Base-by-base conservation (phyloP, 2,329 filamentous ascomycete genomes). In the Bipolaris sorokiniana region DNA sequence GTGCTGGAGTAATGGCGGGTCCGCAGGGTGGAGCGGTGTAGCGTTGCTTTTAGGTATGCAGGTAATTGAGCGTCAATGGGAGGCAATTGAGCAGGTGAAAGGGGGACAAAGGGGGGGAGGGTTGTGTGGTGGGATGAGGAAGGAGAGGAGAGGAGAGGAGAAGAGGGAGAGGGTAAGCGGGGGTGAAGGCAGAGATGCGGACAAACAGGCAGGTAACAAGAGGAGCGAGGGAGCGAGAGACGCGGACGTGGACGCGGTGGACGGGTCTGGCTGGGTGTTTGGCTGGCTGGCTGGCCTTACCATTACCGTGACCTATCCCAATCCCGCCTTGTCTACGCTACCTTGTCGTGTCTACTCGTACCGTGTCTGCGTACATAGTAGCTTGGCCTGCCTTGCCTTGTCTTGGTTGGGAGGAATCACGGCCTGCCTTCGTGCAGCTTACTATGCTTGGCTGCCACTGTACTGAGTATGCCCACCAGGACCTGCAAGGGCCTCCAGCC, bases 401-500 rank as follows among this genome's bases (percentile, higher is more conserved):
- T n/a, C n/a, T 44, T 31, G 48, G 20, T 47, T 38, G 45, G 45
- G 44, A 53, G n/a, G 26, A 7, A 26, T 26, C 26, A 31, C n/a
- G 26, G 26, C 23, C 42, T 10, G 47, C 38, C 46, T 33, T 26
- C 54, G 26, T 51, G 55, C 55, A 54, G 45, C 48, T 54, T 53
- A 50, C 50, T 56, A 58, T 46, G 49, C 58, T 63, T 51, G 54
- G 54, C 47, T 59, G 52, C 55, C 52, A 61, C 54, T 47, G 53
- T 50, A 9, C 26, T 9, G 26, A 26, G 26, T 9, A 51, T 47
- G 47, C 52, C 42, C 53, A 58, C 47, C 42, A 15, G 41, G 13
- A 15, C 36, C 36, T 59, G 62, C 65, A 63, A 59, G 59, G 64
- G 51, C 51, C 13, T 18, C 26, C 23, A 51, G 53, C 71, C 68